Percentiles rank a stretch among this genome's conserved stretches.
phyloP scores from a whole-genome alignment of 805 yeast species.

The Myxozyma neotropica region DNA sequence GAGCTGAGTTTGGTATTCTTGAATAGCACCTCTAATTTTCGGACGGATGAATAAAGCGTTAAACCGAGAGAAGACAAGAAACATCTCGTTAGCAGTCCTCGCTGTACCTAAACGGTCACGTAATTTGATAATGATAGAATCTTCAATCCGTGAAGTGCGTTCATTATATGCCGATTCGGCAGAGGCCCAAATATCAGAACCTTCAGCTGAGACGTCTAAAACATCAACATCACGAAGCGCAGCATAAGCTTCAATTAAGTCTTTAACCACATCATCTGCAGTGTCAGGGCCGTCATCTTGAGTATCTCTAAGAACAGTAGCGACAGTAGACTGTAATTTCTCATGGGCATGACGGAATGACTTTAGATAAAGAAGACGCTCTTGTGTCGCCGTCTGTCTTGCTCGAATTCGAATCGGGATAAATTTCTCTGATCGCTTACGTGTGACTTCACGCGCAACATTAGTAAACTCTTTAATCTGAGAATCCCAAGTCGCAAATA shows the following conservation, averaged over 20 bases:
- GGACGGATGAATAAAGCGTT: constrained; percentile 55
- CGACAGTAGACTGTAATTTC: constrained; percentile 48
- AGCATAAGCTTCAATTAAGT: constrained; percentile 49
- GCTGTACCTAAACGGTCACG: constrained; percentile 47
- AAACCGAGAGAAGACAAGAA: constrained; percentile 54
- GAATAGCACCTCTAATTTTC: constrained; percentile 58
- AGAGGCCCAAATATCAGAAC: constrained; percentile 47
- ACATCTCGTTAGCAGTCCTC: constrained; percentile 52
- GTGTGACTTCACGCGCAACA: constrained; percentile 69
- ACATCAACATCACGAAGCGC: constrained; percentile 46
- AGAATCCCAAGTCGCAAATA: constrained; percentile 59
- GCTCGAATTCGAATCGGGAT: constrained; percentile 63
- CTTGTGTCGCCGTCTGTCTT: constrained; percentile 46
- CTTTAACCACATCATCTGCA: constrained; percentile 38
- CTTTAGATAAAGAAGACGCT: constrained; percentile 49
- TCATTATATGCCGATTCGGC: constrained; percentile 50
- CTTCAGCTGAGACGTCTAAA: constrained; percentile 46
- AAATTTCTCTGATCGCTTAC: constrained; percentile 73
- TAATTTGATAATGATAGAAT: constrained; percentile 48
- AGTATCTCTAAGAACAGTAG: constrained; percentile 33
- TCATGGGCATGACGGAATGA: constrained; percentile 58
- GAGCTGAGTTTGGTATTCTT: constrained; percentile 59
- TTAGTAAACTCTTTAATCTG: constrained; percentile 64
- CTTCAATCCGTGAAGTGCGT: constrained; percentile 52
- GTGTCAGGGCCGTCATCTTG: constrained; percentile 4